These are phyloP conservation scores for Pseudoturritis turrita DNA, from an alignment of 345 rosid species.

Conservation along the genomic window DNA sequence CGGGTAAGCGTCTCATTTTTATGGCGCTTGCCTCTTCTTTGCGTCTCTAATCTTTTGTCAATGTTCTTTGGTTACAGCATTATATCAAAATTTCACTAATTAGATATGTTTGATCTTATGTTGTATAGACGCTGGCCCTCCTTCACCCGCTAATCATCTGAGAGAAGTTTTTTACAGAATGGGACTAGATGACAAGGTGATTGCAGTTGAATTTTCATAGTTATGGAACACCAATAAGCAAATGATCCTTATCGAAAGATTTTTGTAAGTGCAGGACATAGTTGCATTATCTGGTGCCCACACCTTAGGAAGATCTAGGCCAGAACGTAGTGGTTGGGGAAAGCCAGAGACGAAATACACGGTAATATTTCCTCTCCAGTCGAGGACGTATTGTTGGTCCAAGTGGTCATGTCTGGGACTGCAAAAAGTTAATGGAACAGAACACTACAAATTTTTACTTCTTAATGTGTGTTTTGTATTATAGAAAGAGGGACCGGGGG, in stretches of 20 bases:
- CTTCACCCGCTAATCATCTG: conserved; percentile 78
- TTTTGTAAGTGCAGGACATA: conserved; percentile 57
- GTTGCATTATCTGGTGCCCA: conserved; percentile 97
- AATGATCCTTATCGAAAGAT: not conserved
- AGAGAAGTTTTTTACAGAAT: conserved; percentile 84
- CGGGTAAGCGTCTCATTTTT: conserved; percentile 47
- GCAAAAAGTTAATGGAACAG: not conserved
- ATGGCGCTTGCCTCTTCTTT: not conserved
- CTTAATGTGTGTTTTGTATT: conserved; percentile 4
- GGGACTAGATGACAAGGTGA: conserved; percentile 92
- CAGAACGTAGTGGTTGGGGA: conserved; percentile 99
- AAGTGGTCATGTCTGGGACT: not conserved
- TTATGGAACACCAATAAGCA: not conserved
- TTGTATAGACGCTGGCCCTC: conserved; percentile 75
- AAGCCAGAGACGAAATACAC: conserved; percentile 90
- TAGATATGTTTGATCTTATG: not conserved
- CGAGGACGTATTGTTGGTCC: not conserved
- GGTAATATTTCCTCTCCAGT: conserved; percentile 41
- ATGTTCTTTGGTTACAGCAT: not conserved
- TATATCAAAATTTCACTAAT: not conserved
- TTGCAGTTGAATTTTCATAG: not conserved
- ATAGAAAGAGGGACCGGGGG: conserved; percentile 95
- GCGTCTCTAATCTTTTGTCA: not conserved
- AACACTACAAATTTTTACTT: not conserved
- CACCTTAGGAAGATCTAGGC: conserved; percentile 93